Base-by-base conservation (phyloP, 306 rosid species). In the Lathyrus oleraceus region DNA sequence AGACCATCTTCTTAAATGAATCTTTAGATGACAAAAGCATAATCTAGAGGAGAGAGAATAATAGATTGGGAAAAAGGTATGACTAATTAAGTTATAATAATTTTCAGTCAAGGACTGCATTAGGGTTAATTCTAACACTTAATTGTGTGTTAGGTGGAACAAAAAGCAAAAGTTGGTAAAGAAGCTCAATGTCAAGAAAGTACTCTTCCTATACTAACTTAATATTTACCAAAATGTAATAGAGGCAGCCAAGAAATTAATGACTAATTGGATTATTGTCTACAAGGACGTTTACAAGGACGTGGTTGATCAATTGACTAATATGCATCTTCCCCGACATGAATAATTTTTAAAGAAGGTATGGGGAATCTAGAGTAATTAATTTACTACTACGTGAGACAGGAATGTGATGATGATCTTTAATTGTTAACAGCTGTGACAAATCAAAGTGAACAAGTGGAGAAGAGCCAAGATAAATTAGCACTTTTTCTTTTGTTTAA, bases 371-470 rank as follows among this genome's bases (percentile, higher is more conserved):
- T 42, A 51, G 47, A 42, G 13, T 30, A 35, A 60, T 67, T 67
- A 67, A 35, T 76, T 32, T 59, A 53, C 52, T 61, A n/a, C 25
- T 54, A 53, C 70, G 52, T 69, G 48, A 64, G 58, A 70, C 43
- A 62, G 67, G 43, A 45, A 19, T 52, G 38, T 76, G 78, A 54
- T 66, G 19, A 19, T 40, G 28, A 56, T 78, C 51, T 63, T 63
- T 75, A 77, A 60, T 69, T 73, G 62, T 36, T 36, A 42, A 82
- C 87, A 85, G 83, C 71, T 39, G 58, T 76, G 81, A 79, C 72
- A 76, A 70, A 83, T 39, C 63, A 36, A 56, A 60, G 54, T 25
- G 16, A 11, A 64, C 5, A 45, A 58, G 35, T 47, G 44, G 52
- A 64, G 61, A 69, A 39, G 60, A 52, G 57, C 57, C 75, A 77